Evolutionary conservation across 495 filamentous ascomycete species (phyloP).

Genomic region (Pyrenula aspistea): DNA sequence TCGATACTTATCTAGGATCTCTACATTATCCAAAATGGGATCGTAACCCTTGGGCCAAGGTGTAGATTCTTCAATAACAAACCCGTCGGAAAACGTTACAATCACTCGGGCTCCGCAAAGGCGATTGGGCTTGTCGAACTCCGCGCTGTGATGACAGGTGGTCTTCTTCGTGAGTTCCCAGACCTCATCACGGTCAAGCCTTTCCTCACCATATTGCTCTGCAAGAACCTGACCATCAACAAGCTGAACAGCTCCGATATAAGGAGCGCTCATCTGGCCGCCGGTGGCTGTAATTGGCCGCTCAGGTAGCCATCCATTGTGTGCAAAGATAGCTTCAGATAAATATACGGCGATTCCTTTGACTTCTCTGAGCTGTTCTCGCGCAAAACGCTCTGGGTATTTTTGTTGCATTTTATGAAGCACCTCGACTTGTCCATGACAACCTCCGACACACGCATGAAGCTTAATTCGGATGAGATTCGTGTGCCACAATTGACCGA

Average conservation of each 20-base stretch:
- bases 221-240: slow-evolving; percentile 24
- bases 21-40: neutral
- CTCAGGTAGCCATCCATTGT: slow-evolving; percentile 25
- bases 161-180: slow-evolving; percentile 25
- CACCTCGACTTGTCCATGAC: slow-evolving; percentile 20
- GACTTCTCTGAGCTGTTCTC: slow-evolving; percentile 7
- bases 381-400: slow-evolving; percentile 11
- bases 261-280: slow-evolving; percentile 31
- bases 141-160: slow-evolving; percentile 17
- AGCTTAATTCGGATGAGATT: slow-evolving; percentile 23
- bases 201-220: slow-evolving; percentile 16
- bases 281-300: slow-evolving; percentile 24
- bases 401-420: slow-evolving; percentile 13
- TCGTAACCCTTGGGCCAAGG: neutral
- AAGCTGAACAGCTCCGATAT: slow-evolving; percentile 27
- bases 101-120: neutral
- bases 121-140: slow-evolving; percentile 9
- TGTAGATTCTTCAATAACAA: neutral
- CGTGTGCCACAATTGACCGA: slow-evolving; percentile 27
- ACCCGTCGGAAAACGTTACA: neutral
- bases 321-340: slow-evolving; percentile 17
- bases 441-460: slow-evolving; percentile 26
- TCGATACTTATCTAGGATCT: neutral
- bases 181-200: slow-evolving; percentile 24
- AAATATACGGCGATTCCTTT: slow-evolving; percentile 17